Conservation (phyloP, 1,284 basidiomycete genomes). For the Cryptococcus sp. region DNA sequence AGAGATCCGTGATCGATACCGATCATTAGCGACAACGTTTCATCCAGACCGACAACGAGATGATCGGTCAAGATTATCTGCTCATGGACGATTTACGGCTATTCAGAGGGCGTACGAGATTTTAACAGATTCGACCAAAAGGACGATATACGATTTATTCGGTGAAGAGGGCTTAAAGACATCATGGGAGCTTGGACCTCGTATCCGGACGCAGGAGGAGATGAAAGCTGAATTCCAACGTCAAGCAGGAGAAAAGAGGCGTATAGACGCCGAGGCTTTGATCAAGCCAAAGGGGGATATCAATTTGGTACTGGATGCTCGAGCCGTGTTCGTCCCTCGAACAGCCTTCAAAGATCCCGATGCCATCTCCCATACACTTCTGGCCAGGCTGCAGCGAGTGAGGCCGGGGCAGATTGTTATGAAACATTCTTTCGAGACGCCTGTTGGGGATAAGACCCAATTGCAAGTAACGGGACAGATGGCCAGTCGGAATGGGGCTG, state of each 20-base stretch:
- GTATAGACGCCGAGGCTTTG: slow-evolving; percentile 50
- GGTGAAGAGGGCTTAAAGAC: slow-evolving; percentile 54
- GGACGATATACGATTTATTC: slow-evolving; percentile 54
- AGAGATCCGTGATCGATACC: slow-evolving; percentile 42
- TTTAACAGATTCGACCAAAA: slow-evolving; percentile 49
- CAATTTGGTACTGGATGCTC: slow-evolving; percentile 38
- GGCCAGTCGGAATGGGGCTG: slow-evolving; percentile 43
- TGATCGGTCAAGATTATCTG: slow-evolving; percentile 29
- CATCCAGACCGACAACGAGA: slow-evolving; percentile 55
- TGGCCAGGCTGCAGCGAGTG: slow-evolving; percentile 31
- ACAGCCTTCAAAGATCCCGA: slow-evolving; percentile 34
- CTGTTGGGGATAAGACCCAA: slow-evolving; percentile 35
- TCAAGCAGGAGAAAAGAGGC: slow-evolving; percentile 46
- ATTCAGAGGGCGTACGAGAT: slow-evolving; percentile 48
- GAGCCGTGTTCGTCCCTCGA: slow-evolving; percentile 40
- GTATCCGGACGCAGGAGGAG: slow-evolving; percentile 48
- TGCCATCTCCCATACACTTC: slow-evolving; percentile 26
- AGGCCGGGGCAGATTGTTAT: slow-evolving; percentile 37
- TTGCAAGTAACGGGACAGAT: slow-evolving; percentile 46
- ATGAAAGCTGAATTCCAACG: slow-evolving; percentile 49
- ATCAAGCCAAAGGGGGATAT: slow-evolving; percentile 51
- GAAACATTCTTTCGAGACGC: slow-evolving; percentile 48
- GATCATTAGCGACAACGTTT: slow-evolving; percentile 45
- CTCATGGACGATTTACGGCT: slow-evolving; percentile 36
- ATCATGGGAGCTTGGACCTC: slow-evolving; percentile 50